A percentile compares a stretch with the other conserved stretches of the same genome.
These are phyloP conservation scores for Penicillium sclerotigenum DNA, from an alignment of 2,329 filamentous ascomycete species.

Conservation along the genomic window DNA sequence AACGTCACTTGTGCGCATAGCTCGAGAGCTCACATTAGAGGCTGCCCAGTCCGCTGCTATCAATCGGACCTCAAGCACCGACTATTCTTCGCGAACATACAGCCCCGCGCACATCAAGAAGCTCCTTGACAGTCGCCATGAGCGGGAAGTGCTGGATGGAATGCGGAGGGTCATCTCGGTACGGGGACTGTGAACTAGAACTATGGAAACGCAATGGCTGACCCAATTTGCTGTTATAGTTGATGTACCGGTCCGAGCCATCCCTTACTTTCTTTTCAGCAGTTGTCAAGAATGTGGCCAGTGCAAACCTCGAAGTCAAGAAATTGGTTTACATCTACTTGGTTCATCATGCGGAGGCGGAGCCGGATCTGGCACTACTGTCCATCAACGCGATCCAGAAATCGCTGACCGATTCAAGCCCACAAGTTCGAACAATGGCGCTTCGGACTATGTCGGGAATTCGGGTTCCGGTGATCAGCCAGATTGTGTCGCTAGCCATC, in stretches of 20 bases:
- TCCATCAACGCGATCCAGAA: constrained; percentile 99
- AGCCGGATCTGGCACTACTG: constrained; percentile 89
- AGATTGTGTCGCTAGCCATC: constrained; percentile 93
- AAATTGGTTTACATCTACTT: constrained; percentile 99
- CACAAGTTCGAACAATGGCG: constrained; percentile 85
- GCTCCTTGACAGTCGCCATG: constrained; percentile 87
- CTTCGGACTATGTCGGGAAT: constrained; percentile 97
- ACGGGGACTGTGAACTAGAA: constrained; percentile 28
- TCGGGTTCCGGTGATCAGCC: constrained; percentile 93
- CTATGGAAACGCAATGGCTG: constrained; percentile 9
- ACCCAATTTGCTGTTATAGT: constrained; percentile 52
- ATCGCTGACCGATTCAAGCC: constrained; percentile 87
- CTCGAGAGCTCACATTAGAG: constrained; percentile 95
- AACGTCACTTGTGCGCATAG: constrained; percentile 49
- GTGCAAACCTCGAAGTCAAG: constrained; percentile 89
- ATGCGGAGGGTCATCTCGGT: constrained; percentile 84
- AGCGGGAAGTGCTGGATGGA: constrained; percentile 89
- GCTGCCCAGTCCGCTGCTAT: constrained; percentile 82
- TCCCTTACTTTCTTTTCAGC: constrained; percentile 95
- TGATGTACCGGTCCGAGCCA: constrained; percentile 90
- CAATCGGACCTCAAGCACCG: constrained; percentile 50
- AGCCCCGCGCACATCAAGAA: constrained; percentile 88
- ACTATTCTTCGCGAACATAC: constrained; percentile 62
- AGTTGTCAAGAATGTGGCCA: constrained; percentile 96
- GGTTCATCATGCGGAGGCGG: constrained; percentile 91